phyloP scores from a whole-genome alignment of 1,139 yeast genomes.

The Citeromyces hawaiiensis region DNA sequence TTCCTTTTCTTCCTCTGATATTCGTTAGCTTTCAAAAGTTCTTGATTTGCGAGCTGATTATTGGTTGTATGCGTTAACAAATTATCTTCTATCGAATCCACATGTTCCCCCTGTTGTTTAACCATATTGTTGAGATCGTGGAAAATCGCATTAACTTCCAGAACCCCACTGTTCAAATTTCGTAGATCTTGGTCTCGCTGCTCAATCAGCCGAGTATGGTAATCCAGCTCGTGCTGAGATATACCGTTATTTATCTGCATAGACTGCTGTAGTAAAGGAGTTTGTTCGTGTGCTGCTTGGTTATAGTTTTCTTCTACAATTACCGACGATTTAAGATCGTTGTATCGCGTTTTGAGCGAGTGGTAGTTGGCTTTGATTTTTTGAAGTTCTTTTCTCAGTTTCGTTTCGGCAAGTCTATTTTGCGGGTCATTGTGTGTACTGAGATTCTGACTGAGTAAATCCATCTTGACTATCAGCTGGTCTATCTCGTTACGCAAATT shows the following conservation, averaged over 20 bases:
- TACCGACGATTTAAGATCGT: conserved; percentile 20
- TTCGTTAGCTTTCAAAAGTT: conserved; percentile 59
- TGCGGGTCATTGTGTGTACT: conserved; percentile 5
- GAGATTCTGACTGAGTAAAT: conserved; percentile 4
- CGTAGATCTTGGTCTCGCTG: conserved; percentile 65
- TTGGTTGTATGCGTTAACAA: conserved; percentile 51
- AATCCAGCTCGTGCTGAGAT: conserved; percentile 49
- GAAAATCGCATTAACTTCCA: conserved; percentile 75
- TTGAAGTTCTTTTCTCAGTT: conserved; percentile 27
- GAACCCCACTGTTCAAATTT: conserved; percentile 63
- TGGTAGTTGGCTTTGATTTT: conserved; percentile 24
- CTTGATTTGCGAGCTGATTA: conserved; percentile 58
- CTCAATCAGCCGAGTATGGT: conserved; percentile 53
- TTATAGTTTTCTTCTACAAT: conserved; percentile 17
- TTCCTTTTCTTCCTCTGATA: conserved; percentile 58
- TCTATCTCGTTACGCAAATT: conserved; percentile 28
- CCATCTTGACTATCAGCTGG: conserved; percentile 12
- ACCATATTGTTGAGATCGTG: conserved; percentile 70
- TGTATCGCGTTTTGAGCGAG: conserved; percentile 22
- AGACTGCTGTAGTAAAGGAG: conserved; percentile 16
- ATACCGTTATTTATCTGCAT: conserved; percentile 15
- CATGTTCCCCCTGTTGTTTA: conserved; percentile 70
- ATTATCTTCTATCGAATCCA: conserved; percentile 76
- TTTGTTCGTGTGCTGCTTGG: conserved; percentile 9
- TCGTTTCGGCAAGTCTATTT: conserved; percentile 22